These are phyloP conservation scores for Nannochloropsis gaditana DNA, from an alignment of 108 stramenopile species.

Conservation along the genomic window DNA sequence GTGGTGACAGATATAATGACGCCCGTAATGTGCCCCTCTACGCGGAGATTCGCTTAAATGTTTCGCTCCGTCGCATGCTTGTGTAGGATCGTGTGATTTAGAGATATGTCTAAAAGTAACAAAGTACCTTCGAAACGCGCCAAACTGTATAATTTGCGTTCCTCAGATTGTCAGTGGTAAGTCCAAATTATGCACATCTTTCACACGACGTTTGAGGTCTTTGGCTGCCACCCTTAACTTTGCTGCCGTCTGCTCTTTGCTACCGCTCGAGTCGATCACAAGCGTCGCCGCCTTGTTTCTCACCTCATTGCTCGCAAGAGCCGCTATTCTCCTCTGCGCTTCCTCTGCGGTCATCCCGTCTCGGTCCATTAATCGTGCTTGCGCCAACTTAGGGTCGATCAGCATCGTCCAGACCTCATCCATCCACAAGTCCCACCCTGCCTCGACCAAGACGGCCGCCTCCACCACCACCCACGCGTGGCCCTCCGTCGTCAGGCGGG, in stretches of 20 bases:
- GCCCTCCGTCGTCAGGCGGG: background rate
- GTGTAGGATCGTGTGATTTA: too few species aligned
- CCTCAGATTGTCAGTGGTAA: background rate
- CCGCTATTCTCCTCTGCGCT: background rate
- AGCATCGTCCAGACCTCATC: background rate
- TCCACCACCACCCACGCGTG: background rate
- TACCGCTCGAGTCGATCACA: background rate
- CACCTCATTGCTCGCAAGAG: slow-evolving; percentile 15
- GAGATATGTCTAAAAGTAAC: too few species aligned
- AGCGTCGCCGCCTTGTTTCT: background rate
- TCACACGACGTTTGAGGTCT: background rate
- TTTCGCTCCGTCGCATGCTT: too few species aligned
- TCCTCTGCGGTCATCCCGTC: background rate
- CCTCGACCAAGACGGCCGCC: background rate
- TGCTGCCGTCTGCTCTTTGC: background rate
- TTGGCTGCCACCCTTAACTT: background rate
- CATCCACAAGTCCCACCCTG: slow-evolving; percentile 1
- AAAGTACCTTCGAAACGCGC: too few species aligned
- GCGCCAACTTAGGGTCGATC: background rate
- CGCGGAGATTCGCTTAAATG: too few species aligned
- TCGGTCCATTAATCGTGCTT: background rate
- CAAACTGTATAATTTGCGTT: too few species aligned
- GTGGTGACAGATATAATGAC: too few species aligned
- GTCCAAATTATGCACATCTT: background rate
- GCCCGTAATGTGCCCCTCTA: too few species aligned